Evolutionary conservation across 2,329 filamentous ascomycete species (phyloP).

Genomic region (Sclerotinia borealis): DNA sequence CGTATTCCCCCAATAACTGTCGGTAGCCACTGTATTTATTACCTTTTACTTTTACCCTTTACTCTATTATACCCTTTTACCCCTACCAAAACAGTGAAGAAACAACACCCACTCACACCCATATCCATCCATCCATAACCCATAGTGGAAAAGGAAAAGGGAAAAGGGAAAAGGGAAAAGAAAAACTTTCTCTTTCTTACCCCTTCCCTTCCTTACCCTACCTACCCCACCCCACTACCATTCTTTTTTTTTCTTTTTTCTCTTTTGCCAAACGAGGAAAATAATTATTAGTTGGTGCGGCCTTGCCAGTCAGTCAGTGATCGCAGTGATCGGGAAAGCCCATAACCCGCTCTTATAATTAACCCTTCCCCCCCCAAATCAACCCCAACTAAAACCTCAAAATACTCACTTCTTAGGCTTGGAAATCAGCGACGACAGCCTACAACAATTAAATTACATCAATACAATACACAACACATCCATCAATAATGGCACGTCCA

Average conservation of each 20-base stretch:
- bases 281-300: not conserved
- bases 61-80: not conserved
- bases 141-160: not conserved
- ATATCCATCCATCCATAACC: no score
- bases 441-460: not conserved
- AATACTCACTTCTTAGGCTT: not conserved
- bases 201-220: not conserved
- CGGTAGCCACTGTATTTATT: no score
- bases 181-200: not conserved
- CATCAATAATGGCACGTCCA: slow-evolving; percentile 35
- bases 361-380: not conserved
- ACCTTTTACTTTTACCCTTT: no score
- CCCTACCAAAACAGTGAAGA: no score
- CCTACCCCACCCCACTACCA: not conserved
- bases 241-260: not conserved
- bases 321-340: not conserved
- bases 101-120: no score
- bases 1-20: not conserved
- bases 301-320: not conserved
- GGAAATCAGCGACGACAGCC: not conserved
- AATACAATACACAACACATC: not conserved
- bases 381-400: not conserved
- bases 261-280: not conserved
- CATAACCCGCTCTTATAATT: not conserved
- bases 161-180: not conserved